Conservation (phyloP, 2,329 filamentous ascomycete species). For the Fusarium musae region DNA sequence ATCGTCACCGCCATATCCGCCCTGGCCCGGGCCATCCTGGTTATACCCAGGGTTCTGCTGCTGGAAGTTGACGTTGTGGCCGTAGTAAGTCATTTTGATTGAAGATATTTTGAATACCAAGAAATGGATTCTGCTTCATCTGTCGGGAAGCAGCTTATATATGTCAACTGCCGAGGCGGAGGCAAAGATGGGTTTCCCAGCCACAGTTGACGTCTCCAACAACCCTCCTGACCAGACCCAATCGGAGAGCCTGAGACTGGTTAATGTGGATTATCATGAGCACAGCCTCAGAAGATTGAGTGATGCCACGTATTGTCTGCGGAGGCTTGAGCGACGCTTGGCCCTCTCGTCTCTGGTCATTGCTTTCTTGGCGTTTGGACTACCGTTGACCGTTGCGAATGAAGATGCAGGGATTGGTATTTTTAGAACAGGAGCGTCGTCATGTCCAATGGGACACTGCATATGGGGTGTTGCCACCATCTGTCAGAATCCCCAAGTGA, state of each 20-base stretch:
- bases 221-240: not conserved
- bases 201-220: constrained; percentile 17
- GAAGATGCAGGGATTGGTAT: constrained; percentile 12
- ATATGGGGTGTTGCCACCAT: not conserved
- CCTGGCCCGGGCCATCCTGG: constrained; percentile 5
- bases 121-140: not conserved
- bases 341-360: not conserved
- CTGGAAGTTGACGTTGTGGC: constrained; percentile 19
- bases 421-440: constrained; percentile 15
- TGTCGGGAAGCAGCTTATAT: not conserved
- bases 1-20: constrained; percentile 8
- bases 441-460: not conserved
- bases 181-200: not conserved
- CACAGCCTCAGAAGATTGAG: constrained; percentile 20
- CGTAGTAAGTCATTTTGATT: constrained; percentile 21
- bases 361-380: constrained; percentile 18
- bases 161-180: constrained; percentile 8
- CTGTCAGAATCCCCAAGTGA: not conserved
- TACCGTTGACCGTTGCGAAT: constrained; percentile 5
- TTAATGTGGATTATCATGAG: constrained; percentile 7
- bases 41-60: constrained; percentile 11
- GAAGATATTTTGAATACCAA: not conserved
- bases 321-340: constrained; percentile 10
- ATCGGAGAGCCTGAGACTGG: not conserved
- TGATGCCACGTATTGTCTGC: constrained; percentile 28